These are phyloP conservation scores for Pueraria montana DNA, from an alignment of 306 rosid species.

Conservation along the genomic window DNA sequence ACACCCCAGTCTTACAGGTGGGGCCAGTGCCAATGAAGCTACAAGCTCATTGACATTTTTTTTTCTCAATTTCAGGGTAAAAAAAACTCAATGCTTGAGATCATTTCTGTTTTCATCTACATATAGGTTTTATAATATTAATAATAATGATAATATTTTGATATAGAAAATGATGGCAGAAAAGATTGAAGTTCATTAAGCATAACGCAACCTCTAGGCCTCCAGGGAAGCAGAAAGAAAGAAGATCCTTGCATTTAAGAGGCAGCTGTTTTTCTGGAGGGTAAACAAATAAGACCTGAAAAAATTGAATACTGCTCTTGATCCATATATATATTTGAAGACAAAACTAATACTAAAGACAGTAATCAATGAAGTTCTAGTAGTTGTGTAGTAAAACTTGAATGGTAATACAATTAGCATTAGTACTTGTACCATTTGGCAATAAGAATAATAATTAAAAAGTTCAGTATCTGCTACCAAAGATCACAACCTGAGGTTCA, in stretches of 20 bases:
- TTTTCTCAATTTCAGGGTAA: constrained; percentile 35
- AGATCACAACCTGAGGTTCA: constrained; percentile 94
- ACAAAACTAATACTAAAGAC: constrained; percentile 18
- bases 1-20: constrained; percentile 9
- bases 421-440: constrained; percentile 25
- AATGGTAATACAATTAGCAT: constrained; percentile 6
- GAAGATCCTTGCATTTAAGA: constrained; percentile 84
- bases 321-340: constrained; percentile 18
- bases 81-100: background rate
- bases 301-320: constrained; percentile 32
- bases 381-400: constrained; percentile 20
- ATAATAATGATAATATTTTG: background rate
- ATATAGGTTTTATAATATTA: background rate
- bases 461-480: constrained; percentile 42
- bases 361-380: background rate
- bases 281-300: constrained; percentile 89
- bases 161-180: constrained; percentile 23
- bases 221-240: constrained; percentile 96
- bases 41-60: constrained; percentile 5
- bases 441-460: constrained; percentile 40
- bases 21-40: constrained; percentile 15
- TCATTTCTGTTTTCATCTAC: constrained; percentile 22
- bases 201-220: constrained; percentile 83
- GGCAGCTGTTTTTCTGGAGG: constrained; percentile 93
- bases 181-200: constrained; percentile 43